These are phyloP conservation scores for Crotalaria pallida DNA, from an alignment of 306 rosid genomes.

Conservation along the genomic window DNA sequence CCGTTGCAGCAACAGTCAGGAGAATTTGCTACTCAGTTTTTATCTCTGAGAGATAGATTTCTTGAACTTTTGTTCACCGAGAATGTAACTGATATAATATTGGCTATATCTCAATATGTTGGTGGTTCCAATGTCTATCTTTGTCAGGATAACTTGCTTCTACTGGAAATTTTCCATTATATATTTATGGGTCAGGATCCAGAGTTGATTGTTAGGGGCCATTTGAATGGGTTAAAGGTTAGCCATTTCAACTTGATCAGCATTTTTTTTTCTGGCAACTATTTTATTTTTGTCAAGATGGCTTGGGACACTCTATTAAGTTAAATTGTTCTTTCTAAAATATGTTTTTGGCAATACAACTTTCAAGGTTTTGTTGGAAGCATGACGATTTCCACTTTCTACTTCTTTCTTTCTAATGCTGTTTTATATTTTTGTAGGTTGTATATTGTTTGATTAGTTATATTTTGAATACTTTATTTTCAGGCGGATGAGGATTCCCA, in stretches of 20 bases:
- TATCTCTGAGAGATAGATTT: slow-evolving; percentile 68
- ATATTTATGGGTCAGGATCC: slow-evolving; percentile 83
- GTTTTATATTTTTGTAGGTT: slow-evolving; percentile 5
- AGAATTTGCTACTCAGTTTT: slow-evolving; percentile 59
- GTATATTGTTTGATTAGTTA: slow-evolving; percentile 16
- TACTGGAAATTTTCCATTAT: slow-evolving; percentile 79
- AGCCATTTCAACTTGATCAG: slow-evolving; percentile 13
- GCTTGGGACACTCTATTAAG: background rate
- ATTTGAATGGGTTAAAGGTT: slow-evolving; percentile 52
- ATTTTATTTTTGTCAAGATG: slow-evolving; percentile 17
- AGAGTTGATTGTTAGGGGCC: slow-evolving; percentile 55
- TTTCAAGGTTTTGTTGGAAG: background rate
- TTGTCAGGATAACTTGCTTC: slow-evolving; percentile 82
- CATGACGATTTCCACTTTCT: background rate
- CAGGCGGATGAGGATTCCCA: slow-evolving; percentile 52
- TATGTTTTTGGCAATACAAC: background rate
- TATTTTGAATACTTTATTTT: slow-evolving; percentile 8
- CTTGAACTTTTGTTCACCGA: slow-evolving; percentile 75
- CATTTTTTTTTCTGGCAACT: background rate
- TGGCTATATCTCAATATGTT: slow-evolving; percentile 64
- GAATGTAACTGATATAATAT: slow-evolving; percentile 82
- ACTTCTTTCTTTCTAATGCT: background rate
- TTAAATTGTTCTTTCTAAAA: background rate
- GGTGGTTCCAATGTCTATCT: slow-evolving; percentile 61
- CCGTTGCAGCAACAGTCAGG: slow-evolving; percentile 68